Conservation (phyloP, 2,329 filamentous ascomycete species). For the Cytospora mali region DNA sequence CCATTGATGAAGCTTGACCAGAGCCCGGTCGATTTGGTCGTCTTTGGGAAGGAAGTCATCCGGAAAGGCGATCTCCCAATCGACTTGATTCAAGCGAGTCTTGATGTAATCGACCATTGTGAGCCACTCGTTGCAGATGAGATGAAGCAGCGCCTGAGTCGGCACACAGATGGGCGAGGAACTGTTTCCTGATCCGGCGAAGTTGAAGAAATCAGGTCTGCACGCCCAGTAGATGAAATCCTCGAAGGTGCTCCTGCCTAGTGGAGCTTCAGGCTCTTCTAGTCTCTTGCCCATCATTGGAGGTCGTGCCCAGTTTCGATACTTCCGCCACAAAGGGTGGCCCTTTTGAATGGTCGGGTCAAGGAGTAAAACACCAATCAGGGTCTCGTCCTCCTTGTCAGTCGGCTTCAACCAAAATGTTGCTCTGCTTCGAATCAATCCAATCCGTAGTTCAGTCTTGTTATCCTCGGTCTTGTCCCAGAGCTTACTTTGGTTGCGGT, state of each 20-base stretch:
- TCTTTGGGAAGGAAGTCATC: slow-evolving; percentile 30
- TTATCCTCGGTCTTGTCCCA: slow-evolving; percentile 30
- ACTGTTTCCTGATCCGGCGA: not conserved
- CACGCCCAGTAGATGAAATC: slow-evolving; percentile 35
- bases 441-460: slow-evolving; percentile 29
- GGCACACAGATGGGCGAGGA: slow-evolving; percentile 29
- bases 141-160: slow-evolving; percentile 33
- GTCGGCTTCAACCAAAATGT: slow-evolving; percentile 33
- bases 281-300: slow-evolving; percentile 16
- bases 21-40: slow-evolving; percentile 30
- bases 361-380: slow-evolving; percentile 17
- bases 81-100: slow-evolving; percentile 34
- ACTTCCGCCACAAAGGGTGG: slow-evolving; percentile 34
- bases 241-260: slow-evolving; percentile 29
- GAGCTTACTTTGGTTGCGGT: slow-evolving; percentile 32
- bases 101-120: slow-evolving; percentile 36
- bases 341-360: slow-evolving; percentile 21
- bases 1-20: slow-evolving; percentile 35
- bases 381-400: slow-evolving; percentile 28
- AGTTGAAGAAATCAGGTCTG: slow-evolving; percentile 27
- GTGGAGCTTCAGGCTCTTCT: not conserved
- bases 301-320: slow-evolving; percentile 30
- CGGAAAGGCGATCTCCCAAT: slow-evolving; percentile 35
- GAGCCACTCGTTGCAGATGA: slow-evolving; percentile 35
- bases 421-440: slow-evolving; percentile 32